phyloP scores from a whole-genome alignment of 768 basidiomycete genomes.

The Jaapia argillacea region DNA sequence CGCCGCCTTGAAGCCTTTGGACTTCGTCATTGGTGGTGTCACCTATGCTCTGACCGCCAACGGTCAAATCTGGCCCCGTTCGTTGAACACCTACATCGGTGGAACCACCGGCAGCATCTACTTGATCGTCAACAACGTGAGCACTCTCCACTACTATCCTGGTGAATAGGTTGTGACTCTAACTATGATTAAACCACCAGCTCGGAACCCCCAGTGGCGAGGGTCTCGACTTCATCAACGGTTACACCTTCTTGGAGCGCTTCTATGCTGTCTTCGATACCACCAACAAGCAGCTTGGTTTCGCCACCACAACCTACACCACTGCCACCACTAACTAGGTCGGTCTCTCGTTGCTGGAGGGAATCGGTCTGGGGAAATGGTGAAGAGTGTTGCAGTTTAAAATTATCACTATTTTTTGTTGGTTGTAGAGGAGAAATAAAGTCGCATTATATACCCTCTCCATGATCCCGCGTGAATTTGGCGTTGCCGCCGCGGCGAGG shows the following conservation, averaged over 20 bases:
- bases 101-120: slow-evolving; percentile 14
- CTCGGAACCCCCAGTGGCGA: slow-evolving; percentile 12
- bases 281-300: slow-evolving; percentile 25
- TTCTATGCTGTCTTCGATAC: slow-evolving; percentile 35
- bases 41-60: slow-evolving; percentile 18
- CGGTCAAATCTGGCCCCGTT: slow-evolving; percentile 21
- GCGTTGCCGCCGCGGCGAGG: not conserved
- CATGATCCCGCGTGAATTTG: too few relatives aligned
- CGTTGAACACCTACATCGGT: slow-evolving; percentile 19
- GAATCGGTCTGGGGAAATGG: too few relatives aligned
- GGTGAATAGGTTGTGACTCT: not conserved
- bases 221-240: slow-evolving; percentile 22
- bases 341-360: not conserved
- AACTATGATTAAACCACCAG: not conserved
- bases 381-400: too few relatives aligned
- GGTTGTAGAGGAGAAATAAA: too few relatives aligned
- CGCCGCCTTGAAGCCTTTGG: slow-evolving; percentile 11
- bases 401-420: too few relatives aligned
- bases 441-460: too few relatives aligned
- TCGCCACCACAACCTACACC: slow-evolving; percentile 29
- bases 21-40: slow-evolving; percentile 16
- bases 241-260: slow-evolving; percentile 23
- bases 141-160: too few relatives aligned
- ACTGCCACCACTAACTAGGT: slow-evolving; percentile 18
- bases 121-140: slow-evolving; percentile 14